Evolutionary conservation across 2,329 filamentous ascomycete species (phyloP).

Genomic region (Falciphora oryzae): DNA sequence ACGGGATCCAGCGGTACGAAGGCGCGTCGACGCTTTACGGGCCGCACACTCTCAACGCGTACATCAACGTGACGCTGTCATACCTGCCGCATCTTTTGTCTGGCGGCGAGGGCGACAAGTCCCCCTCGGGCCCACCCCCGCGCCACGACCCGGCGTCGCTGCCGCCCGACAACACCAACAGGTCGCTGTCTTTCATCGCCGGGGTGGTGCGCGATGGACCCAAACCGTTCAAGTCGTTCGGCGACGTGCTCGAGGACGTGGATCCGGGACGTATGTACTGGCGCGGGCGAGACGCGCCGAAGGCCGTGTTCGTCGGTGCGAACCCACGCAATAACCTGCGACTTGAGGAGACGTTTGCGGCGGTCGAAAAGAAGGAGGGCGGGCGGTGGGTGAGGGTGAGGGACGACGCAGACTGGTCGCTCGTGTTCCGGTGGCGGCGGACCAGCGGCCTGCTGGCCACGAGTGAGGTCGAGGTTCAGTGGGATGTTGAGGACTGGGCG

Average conservation of each 20-base stretch:
- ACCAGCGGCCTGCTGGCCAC: constrained; percentile 63
- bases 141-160: constrained; percentile 38
- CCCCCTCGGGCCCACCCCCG: constrained; percentile 24
- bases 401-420: constrained; percentile 75
- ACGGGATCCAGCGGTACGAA: constrained; percentile 79
- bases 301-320: constrained; percentile 71
- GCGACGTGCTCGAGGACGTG: constrained; percentile 55
- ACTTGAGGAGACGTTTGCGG: constrained; percentile 70
- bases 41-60: constrained; percentile 75
- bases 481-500: constrained; percentile 65
- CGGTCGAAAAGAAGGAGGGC: constrained; percentile 56
- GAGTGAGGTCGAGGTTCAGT: constrained; percentile 72
- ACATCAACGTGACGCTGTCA: constrained; percentile 71
- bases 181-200: constrained; percentile 70
- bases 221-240: constrained; percentile 61
- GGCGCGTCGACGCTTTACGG: constrained; percentile 86
- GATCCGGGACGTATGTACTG: constrained; percentile 26
- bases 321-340: constrained; percentile 86
- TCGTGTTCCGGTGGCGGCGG: constrained; percentile 75
- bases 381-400: constrained; percentile 59
- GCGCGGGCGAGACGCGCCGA: constrained; percentile 52
- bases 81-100: constrained; percentile 60
- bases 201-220: constrained; percentile 69
- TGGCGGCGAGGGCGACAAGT: background rate
- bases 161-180: constrained; percentile 74